Evolutionary conservation across 1,284 basidiomycete genomes (phyloP).

Genomic region (Chondrostereum purpureum): DNA sequence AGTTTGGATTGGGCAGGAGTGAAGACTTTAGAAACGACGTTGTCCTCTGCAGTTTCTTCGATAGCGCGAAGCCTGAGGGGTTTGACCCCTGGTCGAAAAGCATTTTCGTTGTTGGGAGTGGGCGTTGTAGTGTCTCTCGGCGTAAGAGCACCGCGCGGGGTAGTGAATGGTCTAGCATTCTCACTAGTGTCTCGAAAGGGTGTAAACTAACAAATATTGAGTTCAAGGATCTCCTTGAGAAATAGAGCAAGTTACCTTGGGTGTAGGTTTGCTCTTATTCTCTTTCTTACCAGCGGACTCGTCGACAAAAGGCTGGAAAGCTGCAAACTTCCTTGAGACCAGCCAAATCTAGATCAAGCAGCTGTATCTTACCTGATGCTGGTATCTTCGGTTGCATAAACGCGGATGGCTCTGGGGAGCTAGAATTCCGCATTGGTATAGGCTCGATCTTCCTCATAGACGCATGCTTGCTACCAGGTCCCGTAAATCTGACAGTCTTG

Average conservation of each 20-base stretch:
- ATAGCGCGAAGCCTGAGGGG: slow-evolving; percentile 16
- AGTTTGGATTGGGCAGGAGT: slow-evolving; percentile 44
- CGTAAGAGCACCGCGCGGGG: slow-evolving; percentile 7
- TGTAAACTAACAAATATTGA: slow-evolving; percentile 8
- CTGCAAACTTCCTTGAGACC: slow-evolving; percentile 24
- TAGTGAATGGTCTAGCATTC: slow-evolving; percentile 12
- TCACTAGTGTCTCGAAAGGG: slow-evolving; percentile 11
- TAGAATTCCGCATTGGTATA: slow-evolving; percentile 23
- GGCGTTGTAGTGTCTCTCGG: slow-evolving; percentile 25
- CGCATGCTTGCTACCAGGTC: slow-evolving; percentile 62
- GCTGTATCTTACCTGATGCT: neutral
- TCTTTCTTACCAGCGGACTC: slow-evolving; percentile 33
- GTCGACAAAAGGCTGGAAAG: slow-evolving; percentile 56
- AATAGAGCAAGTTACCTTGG: slow-evolving; percentile 6
- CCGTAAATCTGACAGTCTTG: slow-evolving; percentile 50
- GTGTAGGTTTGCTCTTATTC: slow-evolving; percentile 18
- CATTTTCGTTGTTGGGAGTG: slow-evolving; percentile 19
- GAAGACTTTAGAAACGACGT: slow-evolving; percentile 55
- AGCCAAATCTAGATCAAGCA: neutral
- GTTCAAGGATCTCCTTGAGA: slow-evolving; percentile 5
- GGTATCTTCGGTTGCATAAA: slow-evolving; percentile 17
- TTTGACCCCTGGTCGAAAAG: neutral
- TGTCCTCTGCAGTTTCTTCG: slow-evolving; percentile 24
- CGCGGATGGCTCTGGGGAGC: neutral
- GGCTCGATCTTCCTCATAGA: slow-evolving; percentile 58